Evolutionary conservation across 768 basidiomycete genomes (phyloP).

Genomic region (Suillus luteus): DNA sequence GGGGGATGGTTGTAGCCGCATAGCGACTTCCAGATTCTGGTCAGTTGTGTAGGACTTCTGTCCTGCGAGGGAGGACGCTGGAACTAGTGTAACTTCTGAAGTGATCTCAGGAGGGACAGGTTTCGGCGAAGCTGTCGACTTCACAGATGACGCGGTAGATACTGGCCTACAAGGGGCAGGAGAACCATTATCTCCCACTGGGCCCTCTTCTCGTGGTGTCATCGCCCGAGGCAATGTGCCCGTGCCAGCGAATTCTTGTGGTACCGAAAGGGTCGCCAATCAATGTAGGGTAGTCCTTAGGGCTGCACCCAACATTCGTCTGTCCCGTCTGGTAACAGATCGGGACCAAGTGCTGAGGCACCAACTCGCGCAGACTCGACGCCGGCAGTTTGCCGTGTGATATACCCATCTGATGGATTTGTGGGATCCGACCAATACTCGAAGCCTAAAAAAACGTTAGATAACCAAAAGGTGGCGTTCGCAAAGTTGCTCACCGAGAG

Average conservation of each 20-base stretch:
- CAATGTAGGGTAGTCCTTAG: slow-evolving; percentile 46
- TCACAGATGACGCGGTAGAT: slow-evolving; percentile 17
- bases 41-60: neutral
- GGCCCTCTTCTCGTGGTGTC: slow-evolving; percentile 21
- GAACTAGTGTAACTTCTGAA: neutral
- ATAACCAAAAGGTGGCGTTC: neutral
- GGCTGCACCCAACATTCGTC: slow-evolving; percentile 52
- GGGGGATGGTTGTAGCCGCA: neutral
- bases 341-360: slow-evolving; percentile 56
- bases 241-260: slow-evolving; percentile 39
- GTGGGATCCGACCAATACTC: slow-evolving; percentile 72
- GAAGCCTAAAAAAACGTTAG: slow-evolving; percentile 50
- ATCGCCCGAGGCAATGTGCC: slow-evolving; percentile 44
- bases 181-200: neutral
- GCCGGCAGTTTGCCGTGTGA: slow-evolving; percentile 76
- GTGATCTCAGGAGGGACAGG: neutral
- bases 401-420: slow-evolving; percentile 55
- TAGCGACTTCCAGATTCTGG: neutral
- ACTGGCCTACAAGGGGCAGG: slow-evolving; percentile 14
- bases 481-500: slow-evolving; percentile 42
- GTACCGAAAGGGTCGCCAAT: slow-evolving; percentile 34
- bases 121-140: slow-evolving; percentile 5
- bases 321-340: slow-evolving; percentile 36
- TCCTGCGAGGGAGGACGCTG: neutral
- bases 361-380: slow-evolving; percentile 48